These are phyloP conservation scores for Calendula officinalis DNA, from an alignment of 129 eudicot genomes.

Conservation along the genomic window DNA sequence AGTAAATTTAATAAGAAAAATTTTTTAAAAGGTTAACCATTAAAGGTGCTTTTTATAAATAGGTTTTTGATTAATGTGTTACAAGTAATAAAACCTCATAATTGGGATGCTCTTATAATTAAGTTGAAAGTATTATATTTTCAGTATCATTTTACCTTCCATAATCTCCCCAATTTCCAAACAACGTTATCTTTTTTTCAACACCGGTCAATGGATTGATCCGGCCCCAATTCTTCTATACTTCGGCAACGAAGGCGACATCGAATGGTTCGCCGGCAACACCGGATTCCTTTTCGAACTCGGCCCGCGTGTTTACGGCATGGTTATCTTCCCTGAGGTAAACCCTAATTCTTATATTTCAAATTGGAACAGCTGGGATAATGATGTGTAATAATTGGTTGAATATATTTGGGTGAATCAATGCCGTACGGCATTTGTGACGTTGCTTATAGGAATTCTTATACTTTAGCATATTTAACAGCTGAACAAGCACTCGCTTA, in stretches of 20 bases:
- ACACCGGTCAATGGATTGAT: conserved; percentile 63
- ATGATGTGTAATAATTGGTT: not conserved
- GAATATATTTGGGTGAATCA: conserved; percentile 71
- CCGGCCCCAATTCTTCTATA: conserved; percentile 82
- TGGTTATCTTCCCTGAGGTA: conserved; percentile 83
- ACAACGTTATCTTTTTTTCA: conserved; percentile 67
- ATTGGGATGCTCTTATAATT: too few species aligned
- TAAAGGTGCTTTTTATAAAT: too few species aligned
- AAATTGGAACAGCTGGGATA: too few species aligned
- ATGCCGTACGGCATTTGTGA: conserved; percentile 70
- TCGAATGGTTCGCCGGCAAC: conserved; percentile 89
- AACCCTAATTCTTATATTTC: not conserved
- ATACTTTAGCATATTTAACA: conserved; percentile 61
- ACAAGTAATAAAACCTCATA: too few species aligned
- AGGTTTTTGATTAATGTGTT: too few species aligned
- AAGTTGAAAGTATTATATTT: too few species aligned
- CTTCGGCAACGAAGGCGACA: conserved; percentile 91
- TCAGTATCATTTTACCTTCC: conserved; percentile 80
- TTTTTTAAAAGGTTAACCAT: too few species aligned
- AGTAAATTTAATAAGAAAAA: too few species aligned
- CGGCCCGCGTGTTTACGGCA: conserved; percentile 66
- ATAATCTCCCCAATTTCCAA: conserved; percentile 54
- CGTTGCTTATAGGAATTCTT: conserved; percentile 68
- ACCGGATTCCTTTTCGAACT: conserved; percentile 88
- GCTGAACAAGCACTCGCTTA: conserved; percentile 92